phyloP scores from a whole-genome alignment of 148 eudicot genomes.

The Vaccinium macrocarpon region DNA sequence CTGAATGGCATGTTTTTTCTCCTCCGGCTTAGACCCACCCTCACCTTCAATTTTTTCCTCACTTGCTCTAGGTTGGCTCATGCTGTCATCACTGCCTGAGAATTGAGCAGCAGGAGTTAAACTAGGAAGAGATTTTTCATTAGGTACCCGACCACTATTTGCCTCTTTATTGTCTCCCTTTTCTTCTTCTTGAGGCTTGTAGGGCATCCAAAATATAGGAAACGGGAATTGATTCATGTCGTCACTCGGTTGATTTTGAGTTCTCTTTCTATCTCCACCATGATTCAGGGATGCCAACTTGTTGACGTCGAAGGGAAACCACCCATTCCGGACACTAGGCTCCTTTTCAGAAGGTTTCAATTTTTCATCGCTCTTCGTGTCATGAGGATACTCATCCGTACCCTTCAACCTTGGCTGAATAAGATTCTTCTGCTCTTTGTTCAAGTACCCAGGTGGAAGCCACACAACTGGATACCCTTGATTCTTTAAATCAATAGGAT shows the following conservation, averaged over 20 bases:
- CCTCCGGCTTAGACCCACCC: slow-evolving; percentile 7
- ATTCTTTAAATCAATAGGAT: slow-evolving; percentile 30
- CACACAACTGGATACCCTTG: slow-evolving; percentile 41
- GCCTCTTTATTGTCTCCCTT: slow-evolving; percentile 4
- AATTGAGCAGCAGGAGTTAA: neutral
- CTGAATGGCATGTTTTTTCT: slow-evolving; percentile 16
- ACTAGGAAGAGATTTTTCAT: slow-evolving; percentile 13
- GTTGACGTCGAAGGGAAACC: slow-evolving; percentile 42
- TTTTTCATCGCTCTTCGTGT: slow-evolving; percentile 12
- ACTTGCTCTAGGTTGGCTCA: neutral
- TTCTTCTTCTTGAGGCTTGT: slow-evolving; percentile 24
- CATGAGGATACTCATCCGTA: slow-evolving; percentile 8
- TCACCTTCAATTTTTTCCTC: slow-evolving; percentile 15
- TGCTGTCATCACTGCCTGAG: slow-evolving; percentile 17
- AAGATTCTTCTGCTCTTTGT: slow-evolving; percentile 22
- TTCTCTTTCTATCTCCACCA: slow-evolving; percentile 28
- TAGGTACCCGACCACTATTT: neutral
- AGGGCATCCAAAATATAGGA: slow-evolving; percentile 62
- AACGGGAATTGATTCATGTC: slow-evolving; percentile 29
- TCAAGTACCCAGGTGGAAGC: slow-evolving; percentile 44
- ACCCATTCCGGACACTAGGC: slow-evolving; percentile 27
- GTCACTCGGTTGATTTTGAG: slow-evolving; percentile 22
- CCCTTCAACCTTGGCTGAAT: slow-evolving; percentile 14
- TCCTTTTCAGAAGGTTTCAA: slow-evolving; percentile 18
- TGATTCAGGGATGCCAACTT: slow-evolving; percentile 26